phyloP scores from a whole-genome alignment of 1,284 basidiomycete genomes.

The Volvariella volvacea region DNA sequence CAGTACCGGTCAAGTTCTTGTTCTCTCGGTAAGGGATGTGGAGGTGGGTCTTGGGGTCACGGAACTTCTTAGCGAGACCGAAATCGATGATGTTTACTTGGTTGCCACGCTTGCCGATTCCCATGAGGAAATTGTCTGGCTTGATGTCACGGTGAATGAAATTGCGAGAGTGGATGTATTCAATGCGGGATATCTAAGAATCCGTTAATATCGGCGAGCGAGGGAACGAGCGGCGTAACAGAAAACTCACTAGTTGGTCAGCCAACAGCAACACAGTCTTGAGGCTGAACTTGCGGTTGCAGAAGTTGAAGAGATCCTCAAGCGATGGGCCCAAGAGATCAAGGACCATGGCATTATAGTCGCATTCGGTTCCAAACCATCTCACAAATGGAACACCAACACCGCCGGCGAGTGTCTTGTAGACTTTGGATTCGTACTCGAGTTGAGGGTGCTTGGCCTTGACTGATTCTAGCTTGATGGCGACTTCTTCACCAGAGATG shows the following conservation, averaged over 20 bases:
- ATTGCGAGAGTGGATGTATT: constrained; percentile 99
- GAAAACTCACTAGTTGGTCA: constrained; percentile 80
- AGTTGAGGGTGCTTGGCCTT: constrained; percentile 99
- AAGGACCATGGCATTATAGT: constrained; percentile 99
- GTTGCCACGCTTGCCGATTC: constrained; percentile 98
- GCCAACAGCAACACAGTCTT: constrained; percentile 97
- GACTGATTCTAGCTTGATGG: constrained; percentile 99
- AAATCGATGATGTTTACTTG: constrained; percentile 99
- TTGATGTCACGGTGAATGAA: constrained; percentile 99
- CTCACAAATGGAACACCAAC: constrained; percentile 98
- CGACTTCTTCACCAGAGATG: constrained; percentile 99
- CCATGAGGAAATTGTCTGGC: constrained; percentile 99
- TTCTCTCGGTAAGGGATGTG: constrained; percentile 99
- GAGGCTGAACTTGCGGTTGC: constrained; percentile 96
- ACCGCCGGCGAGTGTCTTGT: constrained; percentile 96
- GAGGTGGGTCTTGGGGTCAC: constrained; percentile 98
- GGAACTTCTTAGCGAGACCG: constrained; percentile 98
- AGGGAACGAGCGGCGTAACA: constrained; percentile 9
- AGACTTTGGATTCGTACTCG: constrained; percentile 96
- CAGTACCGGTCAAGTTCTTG: constrained; percentile 99
- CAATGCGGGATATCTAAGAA: constrained; percentile 90
- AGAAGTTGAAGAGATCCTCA: constrained; percentile 99
- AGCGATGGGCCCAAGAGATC: constrained; percentile 96
- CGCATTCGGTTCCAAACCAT: constrained; percentile 98
- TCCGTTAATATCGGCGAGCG: constrained; percentile 13